These are phyloP conservation scores for Aspergillus sp. DNA, from an alignment of 2,329 filamentous ascomycete genomes.

Conservation along the genomic window DNA sequence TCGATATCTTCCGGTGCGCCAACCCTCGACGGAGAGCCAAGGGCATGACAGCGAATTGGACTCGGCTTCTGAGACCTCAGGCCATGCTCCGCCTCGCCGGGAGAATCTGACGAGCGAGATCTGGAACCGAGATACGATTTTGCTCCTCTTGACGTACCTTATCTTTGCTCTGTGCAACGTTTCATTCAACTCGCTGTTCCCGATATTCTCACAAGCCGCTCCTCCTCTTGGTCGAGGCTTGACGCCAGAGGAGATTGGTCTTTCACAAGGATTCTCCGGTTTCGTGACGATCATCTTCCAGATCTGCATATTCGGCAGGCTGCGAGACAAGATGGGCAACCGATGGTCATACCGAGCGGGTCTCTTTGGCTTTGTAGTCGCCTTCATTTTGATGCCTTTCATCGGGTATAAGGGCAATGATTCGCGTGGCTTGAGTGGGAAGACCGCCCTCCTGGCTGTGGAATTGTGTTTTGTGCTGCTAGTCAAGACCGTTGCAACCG, in stretches of 20 bases:
- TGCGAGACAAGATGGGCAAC: conserved; percentile 80
- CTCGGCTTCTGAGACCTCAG: conserved; percentile 41
- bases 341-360: conserved; percentile 77
- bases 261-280: conserved; percentile 81
- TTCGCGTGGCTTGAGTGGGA: conserved; percentile 58
- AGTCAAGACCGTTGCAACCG: conserved; percentile 84
- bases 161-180: conserved; percentile 94
- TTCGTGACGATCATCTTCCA: conserved; percentile 87
- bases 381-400: conserved; percentile 86
- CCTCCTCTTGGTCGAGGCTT: conserved; percentile 75
- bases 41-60: conserved; percentile 45
- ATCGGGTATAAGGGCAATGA: conserved; percentile 70
- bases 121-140: conserved; percentile 75
- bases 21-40: conserved; percentile 21
- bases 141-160: conserved; percentile 80
- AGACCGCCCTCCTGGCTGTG: conserved; percentile 69
- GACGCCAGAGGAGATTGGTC: conserved; percentile 74
- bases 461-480: conserved; percentile 80
- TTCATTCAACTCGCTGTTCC: conserved; percentile 91
- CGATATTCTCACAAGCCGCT: conserved; percentile 78
- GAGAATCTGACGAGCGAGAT: conserved; percentile 58
- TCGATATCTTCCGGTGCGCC: conserved; percentile 28
- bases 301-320: conserved; percentile 73
- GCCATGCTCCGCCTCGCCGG: conserved; percentile 37
- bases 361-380: conserved; percentile 73